Percentiles rank a stretch among this genome's conserved stretches.
Conservation (phyloP, 1,284 basidiomycete species). For the Sporisorium iseilematis-ciliati region DNA sequence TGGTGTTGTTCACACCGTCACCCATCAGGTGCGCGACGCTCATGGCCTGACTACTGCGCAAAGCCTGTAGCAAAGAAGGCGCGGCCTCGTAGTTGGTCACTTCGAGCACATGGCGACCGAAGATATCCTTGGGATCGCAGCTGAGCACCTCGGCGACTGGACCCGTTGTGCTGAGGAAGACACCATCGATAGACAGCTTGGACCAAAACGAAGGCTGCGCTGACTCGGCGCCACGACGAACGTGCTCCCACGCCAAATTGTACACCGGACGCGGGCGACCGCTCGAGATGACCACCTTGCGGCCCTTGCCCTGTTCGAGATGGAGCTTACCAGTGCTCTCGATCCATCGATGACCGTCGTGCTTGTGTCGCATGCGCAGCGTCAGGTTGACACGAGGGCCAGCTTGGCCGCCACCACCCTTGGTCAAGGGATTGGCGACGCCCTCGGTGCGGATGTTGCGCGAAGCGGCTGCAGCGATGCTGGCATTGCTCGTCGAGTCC, state of each 20-base stretch:
- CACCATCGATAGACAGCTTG: slow-evolving; percentile 60
- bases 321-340: slow-evolving; percentile 65
- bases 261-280: slow-evolving; percentile 61
- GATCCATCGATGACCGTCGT: slow-evolving; percentile 60
- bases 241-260: slow-evolving; percentile 61
- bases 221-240: slow-evolving; percentile 45
- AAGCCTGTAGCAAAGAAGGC: slow-evolving; percentile 54
- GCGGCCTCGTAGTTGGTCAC: slow-evolving; percentile 57
- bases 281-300: slow-evolving; percentile 65
- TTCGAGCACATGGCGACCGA: slow-evolving; percentile 55
- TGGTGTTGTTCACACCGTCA: slow-evolving; percentile 44
- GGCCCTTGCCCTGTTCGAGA: slow-evolving; percentile 66
- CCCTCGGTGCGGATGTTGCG: slow-evolving; percentile 53
- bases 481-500: slow-evolving; percentile 74
- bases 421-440: slow-evolving; percentile 60
- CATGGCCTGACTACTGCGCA: slow-evolving; percentile 50
- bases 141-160: slow-evolving; percentile 50
- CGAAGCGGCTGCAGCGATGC: slow-evolving; percentile 64
- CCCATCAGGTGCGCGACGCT: slow-evolving; percentile 56
- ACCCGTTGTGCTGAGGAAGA: slow-evolving; percentile 57
- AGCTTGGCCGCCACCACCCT: slow-evolving; percentile 65
- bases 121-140: slow-evolving; percentile 46
- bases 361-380: slow-evolving; percentile 64
- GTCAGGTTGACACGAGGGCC: slow-evolving; percentile 64
- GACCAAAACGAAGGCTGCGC: slow-evolving; percentile 59